phyloP scores from a whole-genome alignment of 1,284 basidiomycete species.

The Chalciporus sp. region DNA sequence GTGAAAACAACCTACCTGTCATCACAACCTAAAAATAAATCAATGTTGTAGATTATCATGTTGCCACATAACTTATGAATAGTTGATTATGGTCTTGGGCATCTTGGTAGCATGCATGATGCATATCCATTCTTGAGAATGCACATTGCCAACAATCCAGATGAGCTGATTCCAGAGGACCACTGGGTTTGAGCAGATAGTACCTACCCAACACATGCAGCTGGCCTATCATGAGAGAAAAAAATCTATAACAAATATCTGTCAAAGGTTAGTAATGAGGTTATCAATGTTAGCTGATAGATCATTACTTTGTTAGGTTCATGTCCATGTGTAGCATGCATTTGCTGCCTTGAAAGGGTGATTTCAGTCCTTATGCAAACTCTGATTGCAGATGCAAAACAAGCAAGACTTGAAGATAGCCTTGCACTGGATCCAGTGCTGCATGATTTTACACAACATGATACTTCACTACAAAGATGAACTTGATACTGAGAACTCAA shows the following conservation, averaged over 20 bases:
- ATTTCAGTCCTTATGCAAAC: conserved; percentile 1
- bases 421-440: conserved; percentile 1
- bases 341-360: background rate
- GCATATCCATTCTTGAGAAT: conserved; percentile 5
- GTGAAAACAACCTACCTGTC: too few species aligned
- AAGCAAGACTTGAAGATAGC: background rate
- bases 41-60: too few species aligned
- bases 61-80: too few species aligned
- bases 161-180: background rate
- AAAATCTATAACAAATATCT: too few species aligned
- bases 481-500: too few species aligned
- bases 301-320: background rate
- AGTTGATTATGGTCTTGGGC: conserved; percentile 9
- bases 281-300: too few species aligned
- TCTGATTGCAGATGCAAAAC: background rate
- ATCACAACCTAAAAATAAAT: too few species aligned
- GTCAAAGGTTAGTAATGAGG: too few species aligned
- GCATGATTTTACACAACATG: conserved; percentile 10
- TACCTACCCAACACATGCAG: too few species aligned
- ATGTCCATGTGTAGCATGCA: background rate
- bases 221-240: too few species aligned
- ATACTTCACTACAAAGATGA: too few species aligned
- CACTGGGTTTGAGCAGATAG: background rate
- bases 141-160: background rate
- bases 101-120: conserved; percentile 11